phyloP scores from a whole-genome alignment of 129 eudicot genomes.

The Tagetes erecta region DNA sequence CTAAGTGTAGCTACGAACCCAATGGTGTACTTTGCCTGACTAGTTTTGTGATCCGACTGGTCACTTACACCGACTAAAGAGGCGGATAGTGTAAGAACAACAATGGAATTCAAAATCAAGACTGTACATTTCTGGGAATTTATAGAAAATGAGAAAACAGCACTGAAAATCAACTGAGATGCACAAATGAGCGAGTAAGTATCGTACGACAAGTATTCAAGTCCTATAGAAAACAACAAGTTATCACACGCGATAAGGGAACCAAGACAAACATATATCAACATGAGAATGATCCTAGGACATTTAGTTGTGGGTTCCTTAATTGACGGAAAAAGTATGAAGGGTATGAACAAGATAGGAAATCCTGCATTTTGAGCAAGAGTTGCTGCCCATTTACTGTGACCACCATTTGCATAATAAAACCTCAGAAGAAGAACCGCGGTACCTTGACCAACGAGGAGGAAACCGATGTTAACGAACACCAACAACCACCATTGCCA shows the following conservation, averaged over 20 bases:
- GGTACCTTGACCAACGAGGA: conserved; percentile 37
- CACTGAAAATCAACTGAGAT: conserved; percentile 29
- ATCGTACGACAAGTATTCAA: conserved; percentile 31
- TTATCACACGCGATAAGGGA: conserved; percentile 25
- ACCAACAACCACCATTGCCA: conserved; percentile 37
- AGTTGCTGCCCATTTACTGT: conserved; percentile 34
- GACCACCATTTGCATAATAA: conserved; percentile 37
- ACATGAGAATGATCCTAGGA: neutral
- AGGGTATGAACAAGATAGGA: conserved; percentile 37
- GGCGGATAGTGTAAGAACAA: conserved; percentile 68
- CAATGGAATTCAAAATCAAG: conserved; percentile 29
- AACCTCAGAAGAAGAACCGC: conserved; percentile 33
- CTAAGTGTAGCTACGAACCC: conserved; percentile 55
- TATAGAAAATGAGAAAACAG: conserved; percentile 26
- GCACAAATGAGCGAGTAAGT: conserved; percentile 28
- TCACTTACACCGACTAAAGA: conserved; percentile 63
- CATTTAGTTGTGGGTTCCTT: conserved; percentile 25
- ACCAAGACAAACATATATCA: conserved; percentile 31
- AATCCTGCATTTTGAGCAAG: conserved; percentile 45
- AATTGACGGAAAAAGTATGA: conserved; percentile 35
- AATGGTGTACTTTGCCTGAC: conserved; percentile 38
- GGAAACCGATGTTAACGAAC: conserved; percentile 29
- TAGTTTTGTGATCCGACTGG: conserved; percentile 35
- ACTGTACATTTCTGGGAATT: conserved; percentile 36
- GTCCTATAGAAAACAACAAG: conserved; percentile 27